Evolutionary conservation across 2,329 filamentous ascomycete genomes (phyloP), one percentile per base, ranked within the genome.

Genomic region (Coniella lustricola): DNA sequence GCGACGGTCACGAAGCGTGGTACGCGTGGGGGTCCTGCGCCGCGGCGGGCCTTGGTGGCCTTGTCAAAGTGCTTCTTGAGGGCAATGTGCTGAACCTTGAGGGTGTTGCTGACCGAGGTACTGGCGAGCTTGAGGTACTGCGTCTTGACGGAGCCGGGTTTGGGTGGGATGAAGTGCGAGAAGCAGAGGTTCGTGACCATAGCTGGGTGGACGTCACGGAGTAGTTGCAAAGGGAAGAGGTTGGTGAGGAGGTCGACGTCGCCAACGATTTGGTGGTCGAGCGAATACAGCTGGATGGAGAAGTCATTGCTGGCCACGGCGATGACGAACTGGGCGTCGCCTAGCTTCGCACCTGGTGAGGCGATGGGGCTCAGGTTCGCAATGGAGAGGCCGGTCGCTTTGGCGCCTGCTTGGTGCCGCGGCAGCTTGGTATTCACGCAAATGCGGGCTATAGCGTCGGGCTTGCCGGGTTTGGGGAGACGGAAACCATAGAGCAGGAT

Each of bases 251-350:
- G 63, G 35, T 75, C 71, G 40, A 79, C 63, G 8, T 64, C 63
- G 18, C 63, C 63, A 29, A 70, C 64, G 16, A 66, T 62, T 50
- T 71, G 71, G 61, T 88, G 86, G 55, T 94, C 85, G 50, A 95
- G 69, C 0, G 87, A 90, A 64, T 84, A 85, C 22, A 95, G 69
- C 4, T 79, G 80, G 55, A 95, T 83, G 10, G 87, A 89, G 52
- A 82, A 81, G 63, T 94, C 87, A 57, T 86, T 85, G 8, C 84
- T 85, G 3, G 87, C 86, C 13, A 94, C 81, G 7, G 90, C 90
- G 55, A 95, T 75, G 40, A 85, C 78, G 55, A 89, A 85, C 66
- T 96, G 89, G 40, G 83, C 79, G 51, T 85, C 81, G 45, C 77
- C 79, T 44, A 80, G 66, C 42, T 63, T 70, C 1, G 75, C 67